Conservation (phyloP, 2,329 filamentous ascomycete species). For the Penicillium thymicola region DNA sequence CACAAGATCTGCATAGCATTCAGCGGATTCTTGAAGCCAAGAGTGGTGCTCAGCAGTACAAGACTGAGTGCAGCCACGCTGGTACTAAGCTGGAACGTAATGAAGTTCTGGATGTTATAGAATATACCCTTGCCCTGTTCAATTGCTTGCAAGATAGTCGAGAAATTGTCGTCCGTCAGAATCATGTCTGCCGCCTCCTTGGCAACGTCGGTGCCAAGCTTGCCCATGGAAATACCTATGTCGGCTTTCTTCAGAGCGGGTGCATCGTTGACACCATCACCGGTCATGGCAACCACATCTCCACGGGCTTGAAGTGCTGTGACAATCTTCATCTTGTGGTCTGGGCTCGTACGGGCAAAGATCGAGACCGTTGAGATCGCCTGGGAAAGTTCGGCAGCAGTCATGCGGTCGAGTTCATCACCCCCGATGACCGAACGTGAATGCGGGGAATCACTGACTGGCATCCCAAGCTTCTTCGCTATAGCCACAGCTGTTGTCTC, state of each 20-base stretch:
- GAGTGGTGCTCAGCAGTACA: constrained; percentile 85
- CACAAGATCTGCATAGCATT: constrained; percentile 99
- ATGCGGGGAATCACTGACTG: constrained; percentile 60
- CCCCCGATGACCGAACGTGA: constrained; percentile 69
- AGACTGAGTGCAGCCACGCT: constrained; percentile 89
- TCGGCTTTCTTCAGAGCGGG: constrained; percentile 95
- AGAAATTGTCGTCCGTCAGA: constrained; percentile 83
- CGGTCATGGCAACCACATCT: constrained; percentile 98
- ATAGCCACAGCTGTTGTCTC: constrained; percentile 94
- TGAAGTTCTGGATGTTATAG: constrained; percentile 98
- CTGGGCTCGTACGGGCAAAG: constrained; percentile 92
- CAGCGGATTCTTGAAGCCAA: constrained; percentile 91
- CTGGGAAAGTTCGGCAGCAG: constrained; percentile 74
- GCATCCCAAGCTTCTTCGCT: constrained; percentile 92
- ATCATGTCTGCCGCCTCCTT: constrained; percentile 93
- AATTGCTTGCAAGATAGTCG: constrained; percentile 87
- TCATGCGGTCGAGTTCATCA: constrained; percentile 92
- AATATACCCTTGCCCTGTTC: constrained; percentile 99
- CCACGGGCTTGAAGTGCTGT: constrained; percentile 84
- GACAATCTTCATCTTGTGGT: constrained; percentile 98
- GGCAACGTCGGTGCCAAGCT: constrained; percentile 90
- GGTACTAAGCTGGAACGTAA: constrained; percentile 97
- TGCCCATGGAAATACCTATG: constrained; percentile 96
- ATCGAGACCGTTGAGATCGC: constrained; percentile 88
- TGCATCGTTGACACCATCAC: constrained; percentile 96